Percentiles rank a stretch among this genome's conserved stretches.
phyloP scores from a whole-genome alignment of 192 early-diverging fungal species.

The Jimgerdemannia lactiflua region DNA sequence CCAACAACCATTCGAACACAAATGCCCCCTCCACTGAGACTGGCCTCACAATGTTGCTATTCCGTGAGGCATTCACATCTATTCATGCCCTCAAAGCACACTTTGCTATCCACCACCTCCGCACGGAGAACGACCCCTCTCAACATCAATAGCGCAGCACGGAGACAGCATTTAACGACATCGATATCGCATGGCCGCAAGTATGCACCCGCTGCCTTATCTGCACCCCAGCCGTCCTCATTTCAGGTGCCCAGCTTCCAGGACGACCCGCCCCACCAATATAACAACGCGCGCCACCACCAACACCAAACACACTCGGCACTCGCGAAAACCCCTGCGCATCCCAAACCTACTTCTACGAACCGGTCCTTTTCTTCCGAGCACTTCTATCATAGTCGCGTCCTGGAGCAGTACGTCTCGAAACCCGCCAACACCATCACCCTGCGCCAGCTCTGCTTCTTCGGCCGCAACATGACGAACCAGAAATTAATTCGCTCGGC shows the following conservation, averaged over 20 bases:
- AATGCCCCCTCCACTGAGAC: background rate
- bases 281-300: background rate
- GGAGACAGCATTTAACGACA: background rate
- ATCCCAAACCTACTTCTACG: background rate
- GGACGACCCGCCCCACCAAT: background rate
- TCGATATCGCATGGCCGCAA: background rate
- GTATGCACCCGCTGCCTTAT: background rate
- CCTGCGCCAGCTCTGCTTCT: constrained; percentile 88
- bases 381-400: constrained; percentile 89
- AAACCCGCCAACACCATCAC: constrained; percentile 82
- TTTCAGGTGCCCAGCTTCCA: background rate
- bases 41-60: background rate
- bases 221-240: background rate
- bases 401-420: constrained; percentile 83
- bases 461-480: constrained; percentile 82
- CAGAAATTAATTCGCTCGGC: constrained; percentile 84
- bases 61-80: background rate
- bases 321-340: background rate
- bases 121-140: too few relatives aligned
- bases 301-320: background rate
- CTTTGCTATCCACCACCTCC: background rate
- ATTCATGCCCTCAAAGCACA: background rate
- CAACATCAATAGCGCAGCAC: background rate
- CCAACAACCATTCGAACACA: too few relatives aligned
- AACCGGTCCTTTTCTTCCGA: constrained; percentile 32